Conservation (phyloP, 352 stramenopile genomes). For the Pythium chondricola region DNA sequence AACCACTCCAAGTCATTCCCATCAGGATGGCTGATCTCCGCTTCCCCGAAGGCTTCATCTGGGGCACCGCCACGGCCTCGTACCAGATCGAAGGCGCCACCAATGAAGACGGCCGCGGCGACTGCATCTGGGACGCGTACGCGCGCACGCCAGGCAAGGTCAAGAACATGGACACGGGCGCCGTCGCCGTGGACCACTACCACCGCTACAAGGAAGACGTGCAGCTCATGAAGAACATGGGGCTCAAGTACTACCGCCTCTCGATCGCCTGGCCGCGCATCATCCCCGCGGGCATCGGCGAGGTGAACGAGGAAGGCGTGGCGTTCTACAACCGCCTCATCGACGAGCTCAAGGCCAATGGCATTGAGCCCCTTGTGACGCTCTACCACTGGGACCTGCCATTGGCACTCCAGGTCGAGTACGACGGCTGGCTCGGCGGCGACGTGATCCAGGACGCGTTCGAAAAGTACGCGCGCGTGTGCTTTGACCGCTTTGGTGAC, state of each 20-base stretch:
- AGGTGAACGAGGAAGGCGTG: conserved; percentile 79
- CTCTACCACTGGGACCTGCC: conserved; percentile 97
- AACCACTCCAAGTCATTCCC: not conserved
- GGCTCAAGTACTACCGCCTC: conserved; percentile 91
- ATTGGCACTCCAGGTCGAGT: conserved; percentile 54
- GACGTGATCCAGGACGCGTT: conserved; percentile 68
- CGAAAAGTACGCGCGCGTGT: conserved; percentile 80
- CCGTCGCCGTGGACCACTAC: conserved; percentile 90
- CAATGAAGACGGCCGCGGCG: conserved; percentile 73
- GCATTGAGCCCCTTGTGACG: conserved; percentile 88
- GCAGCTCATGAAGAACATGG: conserved; percentile 84
- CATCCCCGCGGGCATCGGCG: conserved; percentile 32
- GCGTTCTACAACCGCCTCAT: conserved; percentile 92
- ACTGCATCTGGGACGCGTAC: conserved; percentile 92
- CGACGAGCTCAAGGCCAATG: conserved; percentile 56
- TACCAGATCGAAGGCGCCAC: conserved; percentile 93
- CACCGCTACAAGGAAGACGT: conserved; percentile 89
- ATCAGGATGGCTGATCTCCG: conserved; percentile 15
- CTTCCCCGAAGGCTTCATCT: conserved; percentile 70
- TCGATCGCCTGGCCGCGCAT: conserved; percentile 92
- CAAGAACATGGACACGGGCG: conserved; percentile 55
- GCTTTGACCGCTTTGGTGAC: conserved; percentile 87
- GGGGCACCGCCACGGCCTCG: conserved; percentile 80
- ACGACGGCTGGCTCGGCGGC: conserved; percentile 49
- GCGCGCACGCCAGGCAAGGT: conserved; percentile 51